Conservation (phyloP, 352 stramenopile species). For the Phytophthora ohioensis region DNA sequence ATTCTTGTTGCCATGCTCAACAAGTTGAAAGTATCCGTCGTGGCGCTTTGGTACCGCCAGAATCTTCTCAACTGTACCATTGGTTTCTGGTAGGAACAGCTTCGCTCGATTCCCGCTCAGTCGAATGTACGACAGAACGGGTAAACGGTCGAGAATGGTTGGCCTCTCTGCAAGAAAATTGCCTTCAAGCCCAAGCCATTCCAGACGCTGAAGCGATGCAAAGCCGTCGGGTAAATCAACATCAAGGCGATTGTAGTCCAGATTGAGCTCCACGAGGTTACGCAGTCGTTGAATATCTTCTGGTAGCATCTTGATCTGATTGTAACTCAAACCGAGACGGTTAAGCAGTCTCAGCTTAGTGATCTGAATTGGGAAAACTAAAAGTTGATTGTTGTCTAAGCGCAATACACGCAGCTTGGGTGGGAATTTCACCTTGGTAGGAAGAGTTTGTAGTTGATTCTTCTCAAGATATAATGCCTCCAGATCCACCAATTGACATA, state of each 20-base stretch:
- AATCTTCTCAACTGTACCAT: not conserved
- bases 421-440: slow-evolving; percentile 48
- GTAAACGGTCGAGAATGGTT: slow-evolving; percentile 41
- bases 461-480: slow-evolving; percentile 73
- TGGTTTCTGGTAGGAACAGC: slow-evolving; percentile 5
- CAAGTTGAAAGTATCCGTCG: slow-evolving; percentile 63
- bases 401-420: slow-evolving; percentile 53
- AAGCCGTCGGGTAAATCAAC: slow-evolving; percentile 51
- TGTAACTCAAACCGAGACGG: slow-evolving; percentile 66
- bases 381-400: slow-evolving; percentile 64
- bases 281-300: slow-evolving; percentile 57
- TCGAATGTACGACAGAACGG: slow-evolving; percentile 52
- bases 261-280: slow-evolving; percentile 71
- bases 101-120: slow-evolving; percentile 56
- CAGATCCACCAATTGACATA: slow-evolving; percentile 43
- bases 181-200: slow-evolving; percentile 68
- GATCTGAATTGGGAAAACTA: slow-evolving; percentile 53
- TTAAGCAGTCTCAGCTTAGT: slow-evolving; percentile 67
- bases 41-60: slow-evolving; percentile 44
- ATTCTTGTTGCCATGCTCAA: slow-evolving; percentile 24
- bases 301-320: slow-evolving; percentile 53
- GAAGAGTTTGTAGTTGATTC: slow-evolving; percentile 60
- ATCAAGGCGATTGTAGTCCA: slow-evolving; percentile 72
- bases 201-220: slow-evolving; percentile 48
- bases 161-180: slow-evolving; percentile 50